Percentiles rank a stretch among this genome's conserved stretches.
Conservation (phyloP, 352 stramenopile genomes). For the Thalassiosira sp. region DNA sequence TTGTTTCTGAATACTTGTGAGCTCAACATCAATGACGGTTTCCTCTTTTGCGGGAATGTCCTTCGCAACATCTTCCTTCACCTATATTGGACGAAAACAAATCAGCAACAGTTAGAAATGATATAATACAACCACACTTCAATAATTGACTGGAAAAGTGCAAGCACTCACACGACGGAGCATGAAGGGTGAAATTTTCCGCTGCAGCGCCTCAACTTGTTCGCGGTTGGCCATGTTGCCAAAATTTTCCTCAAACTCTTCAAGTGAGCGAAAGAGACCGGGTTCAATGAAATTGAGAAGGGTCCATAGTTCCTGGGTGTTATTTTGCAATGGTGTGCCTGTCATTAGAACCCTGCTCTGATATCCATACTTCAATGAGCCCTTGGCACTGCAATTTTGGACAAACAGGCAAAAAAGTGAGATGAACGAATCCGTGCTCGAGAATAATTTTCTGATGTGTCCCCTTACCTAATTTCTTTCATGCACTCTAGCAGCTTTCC, state of each 20-base stretch:
- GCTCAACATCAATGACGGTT: constrained; percentile 99
- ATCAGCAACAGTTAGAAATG: constrained; percentile 6
- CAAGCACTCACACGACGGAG: constrained; percentile 88
- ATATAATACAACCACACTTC: not conserved
- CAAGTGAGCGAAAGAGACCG: constrained; percentile 90
- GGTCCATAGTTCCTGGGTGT: constrained; percentile 94
- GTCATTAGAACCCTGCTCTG: constrained; percentile 95
- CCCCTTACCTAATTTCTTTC: constrained; percentile 77
- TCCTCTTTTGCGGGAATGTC: constrained; percentile 96
- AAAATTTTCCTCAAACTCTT: constrained; percentile 96
- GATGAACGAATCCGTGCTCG: not conserved
- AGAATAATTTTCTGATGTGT: not conserved
- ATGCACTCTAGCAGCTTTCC: constrained; percentile 92
- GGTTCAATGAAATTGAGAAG: constrained; percentile 99
- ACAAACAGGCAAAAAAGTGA: constrained; percentile 5
- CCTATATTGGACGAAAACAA: constrained; percentile 1
- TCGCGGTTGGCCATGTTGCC: constrained; percentile 95
- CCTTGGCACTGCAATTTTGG: constrained; percentile 57
- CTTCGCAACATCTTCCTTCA: constrained; percentile 99
- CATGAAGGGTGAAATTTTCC: constrained; percentile 97
- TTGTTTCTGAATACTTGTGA: constrained; percentile 99
- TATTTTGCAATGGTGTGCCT: constrained; percentile 69
- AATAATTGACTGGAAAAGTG: not conserved
- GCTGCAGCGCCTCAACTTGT: constrained; percentile 95
- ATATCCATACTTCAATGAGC: constrained; percentile 85